These are phyloP conservation scores for Solanum hybrid DNA, from an alignment of 305 asterid species.

Conservation along the genomic window DNA sequence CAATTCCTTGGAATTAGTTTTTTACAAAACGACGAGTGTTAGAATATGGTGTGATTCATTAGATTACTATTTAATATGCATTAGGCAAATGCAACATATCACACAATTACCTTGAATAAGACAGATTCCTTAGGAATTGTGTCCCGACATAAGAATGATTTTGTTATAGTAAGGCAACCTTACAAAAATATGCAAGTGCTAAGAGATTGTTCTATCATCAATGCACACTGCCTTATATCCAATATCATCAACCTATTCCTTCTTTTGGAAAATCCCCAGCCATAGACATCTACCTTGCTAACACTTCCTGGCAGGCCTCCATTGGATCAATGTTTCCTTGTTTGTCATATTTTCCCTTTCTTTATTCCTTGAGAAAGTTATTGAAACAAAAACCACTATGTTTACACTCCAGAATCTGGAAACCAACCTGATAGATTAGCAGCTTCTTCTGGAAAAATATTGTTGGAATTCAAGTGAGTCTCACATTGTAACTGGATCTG, in stretches of 20 bases:
- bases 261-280: too few relatives aligned
- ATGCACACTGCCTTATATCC: neutral
- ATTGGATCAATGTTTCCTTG: too few relatives aligned
- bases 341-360: too few relatives aligned
- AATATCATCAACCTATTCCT: too few relatives aligned
- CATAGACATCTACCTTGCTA: too few relatives aligned
- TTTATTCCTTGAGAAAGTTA: too few relatives aligned
- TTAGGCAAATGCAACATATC: neutral
- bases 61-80: neutral
- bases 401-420: neutral
- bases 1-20: neutral
- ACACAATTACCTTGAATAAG: neutral
- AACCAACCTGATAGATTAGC: neutral
- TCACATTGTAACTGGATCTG: neutral
- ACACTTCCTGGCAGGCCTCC: too few relatives aligned
- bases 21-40: neutral
- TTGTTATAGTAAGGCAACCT: neutral
- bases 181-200: neutral
- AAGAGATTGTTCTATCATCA: neutral
- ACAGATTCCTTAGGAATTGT: neutral
- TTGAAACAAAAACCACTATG: neutral
- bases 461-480: neutral
- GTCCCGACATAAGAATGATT: neutral
- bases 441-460: neutral
- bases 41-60: neutral